These are phyloP conservation scores for Testicularia cyperi DNA, from an alignment of 1,284 basidiomycete species.

Conservation along the genomic window DNA sequence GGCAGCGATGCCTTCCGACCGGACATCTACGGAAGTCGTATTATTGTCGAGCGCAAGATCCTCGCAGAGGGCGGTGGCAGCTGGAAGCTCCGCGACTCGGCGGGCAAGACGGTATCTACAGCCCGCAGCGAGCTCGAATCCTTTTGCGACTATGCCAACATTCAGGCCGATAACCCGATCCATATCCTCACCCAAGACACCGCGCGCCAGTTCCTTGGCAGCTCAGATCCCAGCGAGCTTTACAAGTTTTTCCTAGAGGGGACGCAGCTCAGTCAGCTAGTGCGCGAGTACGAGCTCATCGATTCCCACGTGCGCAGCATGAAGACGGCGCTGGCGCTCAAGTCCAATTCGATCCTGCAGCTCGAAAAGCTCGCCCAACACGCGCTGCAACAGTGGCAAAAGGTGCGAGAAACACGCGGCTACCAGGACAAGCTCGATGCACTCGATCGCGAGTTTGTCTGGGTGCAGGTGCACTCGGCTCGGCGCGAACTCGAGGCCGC, in stretches of 20 bases:
- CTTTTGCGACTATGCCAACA: conserved; percentile 92
- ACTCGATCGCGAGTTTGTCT: conserved; percentile 79
- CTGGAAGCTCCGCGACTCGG: conserved; percentile 78
- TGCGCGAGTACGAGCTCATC: conserved; percentile 79
- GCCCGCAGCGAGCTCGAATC: conserved; percentile 81
- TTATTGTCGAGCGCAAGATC: conserved; percentile 81
- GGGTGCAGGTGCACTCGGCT: conserved; percentile 80
- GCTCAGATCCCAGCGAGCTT: conserved; percentile 79
- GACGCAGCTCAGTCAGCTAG: conserved; percentile 84
- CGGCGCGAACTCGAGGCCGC: conserved; percentile 60
- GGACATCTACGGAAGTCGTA: conserved; percentile 78
- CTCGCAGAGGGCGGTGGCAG: conserved; percentile 71
- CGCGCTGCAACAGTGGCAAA: conserved; percentile 69
- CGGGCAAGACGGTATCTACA: conserved; percentile 71
- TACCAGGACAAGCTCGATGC: conserved; percentile 71
- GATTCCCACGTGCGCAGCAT: conserved; percentile 59
- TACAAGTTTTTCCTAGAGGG: conserved; percentile 90
- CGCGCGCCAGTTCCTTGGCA: conserved; percentile 81
- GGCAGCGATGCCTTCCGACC: conserved; percentile 85
- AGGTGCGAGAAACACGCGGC: conserved; percentile 73
- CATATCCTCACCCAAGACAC: conserved; percentile 69
- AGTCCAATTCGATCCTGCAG: conserved; percentile 72
- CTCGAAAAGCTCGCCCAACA: conserved; percentile 69
- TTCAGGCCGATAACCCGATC: conserved; percentile 95
- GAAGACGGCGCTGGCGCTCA: conserved; percentile 43